Evolutionary conservation across 257 asterid genomes (phyloP), one percentile per base, ranked within the genome.

Genomic region (Schizonepeta tenuifolia): DNA sequence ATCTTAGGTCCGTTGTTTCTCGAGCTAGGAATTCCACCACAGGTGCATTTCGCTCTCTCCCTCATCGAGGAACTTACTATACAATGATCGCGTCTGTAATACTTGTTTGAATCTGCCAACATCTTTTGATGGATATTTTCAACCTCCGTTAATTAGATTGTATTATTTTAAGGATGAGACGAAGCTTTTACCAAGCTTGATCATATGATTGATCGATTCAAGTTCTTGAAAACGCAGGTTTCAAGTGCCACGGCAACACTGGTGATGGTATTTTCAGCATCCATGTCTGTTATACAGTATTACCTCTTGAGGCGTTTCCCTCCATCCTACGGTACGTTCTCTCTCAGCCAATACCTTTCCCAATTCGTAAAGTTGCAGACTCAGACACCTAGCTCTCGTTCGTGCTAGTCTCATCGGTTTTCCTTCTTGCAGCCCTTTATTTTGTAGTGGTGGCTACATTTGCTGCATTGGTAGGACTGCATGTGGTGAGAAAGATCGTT

Each of bases 11-110:
- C 93, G 20, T 66, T 87, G 72, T 75, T 85, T 47, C 67, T 87
- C 1, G 90, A 87, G 70, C 83, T 87, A 1, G 93, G 90, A 36
- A 65, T 83, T 71, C 93, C 92, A 77, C 90, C 92, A 14, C 92
- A 85, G 88, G 93, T 85, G 18, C 59, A 22, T 62, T 65, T 40
- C n/a, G n/a, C 43, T 2, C 54, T 46, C 49, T 41, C 6, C 36
- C 35, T 12, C 33, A 10, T 35, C 13, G 22, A 69, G 44, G 0
- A 55, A 26, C 47, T 66, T 31, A 36, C 5, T 6, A 26, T 28
- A 15, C 28, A 14, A 35, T 15, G 18, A 14, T 46, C 2, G 51
- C n/a, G 7, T 3, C 18, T 46, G n/a, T 14, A 46, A 46, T 46
- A 47, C 54, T 47, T 47, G 54, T 14, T 47, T 47, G 54, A 47